These are phyloP conservation scores for Cyclotella kingstonii DNA, from an alignment of 108 stramenopile species.

Conservation along the genomic window DNA sequence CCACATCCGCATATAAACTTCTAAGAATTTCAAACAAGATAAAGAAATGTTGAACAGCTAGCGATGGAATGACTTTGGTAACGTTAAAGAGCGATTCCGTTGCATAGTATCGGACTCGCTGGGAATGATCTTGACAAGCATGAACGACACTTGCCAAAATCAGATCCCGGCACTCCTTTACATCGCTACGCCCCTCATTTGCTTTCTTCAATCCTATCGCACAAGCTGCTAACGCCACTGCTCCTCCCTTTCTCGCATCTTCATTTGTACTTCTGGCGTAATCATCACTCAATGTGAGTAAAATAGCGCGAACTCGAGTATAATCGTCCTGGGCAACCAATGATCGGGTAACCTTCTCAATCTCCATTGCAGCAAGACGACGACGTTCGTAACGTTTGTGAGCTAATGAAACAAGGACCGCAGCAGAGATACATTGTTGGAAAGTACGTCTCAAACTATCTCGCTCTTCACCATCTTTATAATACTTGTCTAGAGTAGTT, in stretches of 20 bases:
- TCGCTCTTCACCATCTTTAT: slow-evolving; percentile 55
- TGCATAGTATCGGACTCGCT: slow-evolving; percentile 87
- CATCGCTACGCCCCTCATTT: slow-evolving; percentile 37
- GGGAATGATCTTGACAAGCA: slow-evolving; percentile 87
- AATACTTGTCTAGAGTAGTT: slow-evolving; percentile 26
- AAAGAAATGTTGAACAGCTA: slow-evolving; percentile 87
- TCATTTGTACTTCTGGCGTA: slow-evolving; percentile 81
- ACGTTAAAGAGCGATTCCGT: slow-evolving; percentile 86
- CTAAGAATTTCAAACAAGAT: slow-evolving; percentile 86
- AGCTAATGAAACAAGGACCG: slow-evolving; percentile 81
- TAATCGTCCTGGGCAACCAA: slow-evolving; percentile 70
- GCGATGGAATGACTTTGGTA: slow-evolving; percentile 72
- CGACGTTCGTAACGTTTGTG: slow-evolving; percentile 89
- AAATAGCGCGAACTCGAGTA: slow-evolving; percentile 72
- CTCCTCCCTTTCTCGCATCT: slow-evolving; percentile 88
- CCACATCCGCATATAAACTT: slow-evolving; percentile 79
- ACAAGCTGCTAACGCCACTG: slow-evolving; percentile 82
- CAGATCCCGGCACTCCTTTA: slow-evolving; percentile 48
- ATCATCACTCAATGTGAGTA: slow-evolving; percentile 80
- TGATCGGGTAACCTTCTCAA: slow-evolving; percentile 82
- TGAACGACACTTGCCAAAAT: slow-evolving; percentile 87
- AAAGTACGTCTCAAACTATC: slow-evolving; percentile 73
- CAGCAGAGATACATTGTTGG: slow-evolving; percentile 80
- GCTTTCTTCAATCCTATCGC: slow-evolving; percentile 87
- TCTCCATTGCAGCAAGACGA: slow-evolving; percentile 87